phyloP scores from a whole-genome alignment of 495 filamentous ascomycete genomes.

The Mycothermus thermophilus region DNA sequence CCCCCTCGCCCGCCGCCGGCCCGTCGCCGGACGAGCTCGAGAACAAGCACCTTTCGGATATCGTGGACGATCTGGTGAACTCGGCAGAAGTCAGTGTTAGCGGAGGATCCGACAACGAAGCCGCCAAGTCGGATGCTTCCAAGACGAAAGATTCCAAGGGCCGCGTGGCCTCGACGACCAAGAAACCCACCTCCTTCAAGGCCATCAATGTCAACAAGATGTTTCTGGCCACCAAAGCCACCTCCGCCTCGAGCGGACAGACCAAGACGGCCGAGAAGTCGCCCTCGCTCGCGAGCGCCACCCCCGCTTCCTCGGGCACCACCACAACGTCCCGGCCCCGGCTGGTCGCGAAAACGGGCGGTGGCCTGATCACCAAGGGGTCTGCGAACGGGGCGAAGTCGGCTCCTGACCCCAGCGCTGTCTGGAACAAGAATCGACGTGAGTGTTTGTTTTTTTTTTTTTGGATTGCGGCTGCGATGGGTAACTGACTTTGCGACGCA shows the following conservation, averaged over 20 bases:
- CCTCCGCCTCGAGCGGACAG: conserved; percentile 25
- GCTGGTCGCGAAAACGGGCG: conserved; percentile 40
- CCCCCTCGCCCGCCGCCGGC: conserved; percentile 6
- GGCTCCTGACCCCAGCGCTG: conserved; percentile 51
- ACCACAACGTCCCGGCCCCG: conserved; percentile 34
- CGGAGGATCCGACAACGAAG: conserved; percentile 58
- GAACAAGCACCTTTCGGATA: conserved; percentile 37
- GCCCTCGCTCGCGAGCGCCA: conserved; percentile 17
- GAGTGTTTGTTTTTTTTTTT: conserved; percentile 5
- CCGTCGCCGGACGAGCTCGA: conserved; percentile 28
- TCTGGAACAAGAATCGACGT: conserved; percentile 99
- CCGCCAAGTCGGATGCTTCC: conserved; percentile 35
- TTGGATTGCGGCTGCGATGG: too few species aligned
- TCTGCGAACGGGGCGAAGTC: conserved; percentile 43
- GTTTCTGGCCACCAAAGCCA: conserved; percentile 48
- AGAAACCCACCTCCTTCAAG: conserved; percentile 83
- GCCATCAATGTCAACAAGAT: conserved; percentile 88
- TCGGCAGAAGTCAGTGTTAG: conserved; percentile 45
- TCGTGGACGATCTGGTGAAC: conserved; percentile 34
- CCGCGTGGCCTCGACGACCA: conserved; percentile 54
- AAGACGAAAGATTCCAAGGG: conserved; percentile 41
- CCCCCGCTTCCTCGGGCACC: conserved; percentile 24
- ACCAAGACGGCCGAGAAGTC: conserved; percentile 40
- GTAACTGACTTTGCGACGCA: too few species aligned
- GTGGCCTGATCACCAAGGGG: conserved; percentile 36